Percentiles rank a stretch among this genome's conserved stretches.
These are phyloP conservation scores for Cercophora newfieldiana DNA, from an alignment of 495 filamentous ascomycete genomes.

Conservation along the genomic window DNA sequence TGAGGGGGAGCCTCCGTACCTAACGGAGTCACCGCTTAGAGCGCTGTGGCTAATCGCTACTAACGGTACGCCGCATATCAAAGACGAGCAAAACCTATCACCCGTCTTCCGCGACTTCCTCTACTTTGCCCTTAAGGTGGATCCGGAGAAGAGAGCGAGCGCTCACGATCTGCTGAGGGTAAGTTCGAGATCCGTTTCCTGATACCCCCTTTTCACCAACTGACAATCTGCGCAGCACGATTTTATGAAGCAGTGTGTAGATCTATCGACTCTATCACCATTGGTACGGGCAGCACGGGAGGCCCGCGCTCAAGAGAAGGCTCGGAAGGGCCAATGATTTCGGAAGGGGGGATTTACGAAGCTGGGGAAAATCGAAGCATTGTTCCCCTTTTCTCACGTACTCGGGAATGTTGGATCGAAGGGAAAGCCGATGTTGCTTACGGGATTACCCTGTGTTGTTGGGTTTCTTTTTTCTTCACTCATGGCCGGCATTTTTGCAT, in stretches of 20 bases:
- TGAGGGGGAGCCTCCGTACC: constrained; percentile 94
- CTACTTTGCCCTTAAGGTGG: constrained; percentile 86
- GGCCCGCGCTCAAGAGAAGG: constrained; percentile 82
- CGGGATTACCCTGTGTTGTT: not conserved
- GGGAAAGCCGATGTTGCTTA: not conserved
- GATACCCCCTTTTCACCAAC: not conserved
- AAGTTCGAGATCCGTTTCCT: constrained; percentile 33
- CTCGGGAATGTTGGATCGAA: not conserved
- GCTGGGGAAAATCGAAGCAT: not conserved
- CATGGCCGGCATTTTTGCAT: constrained; percentile 11
- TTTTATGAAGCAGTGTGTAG: constrained; percentile 85
- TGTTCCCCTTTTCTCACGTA: not conserved
- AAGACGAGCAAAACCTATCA: constrained; percentile 83
- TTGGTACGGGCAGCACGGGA: constrained; percentile 83
- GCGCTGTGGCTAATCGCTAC: constrained; percentile 96
- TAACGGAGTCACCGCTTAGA: constrained; percentile 91
- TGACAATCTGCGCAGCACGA: constrained; percentile 63
- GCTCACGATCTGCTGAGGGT: constrained; percentile 91
- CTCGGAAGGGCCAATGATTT: constrained; percentile 49
- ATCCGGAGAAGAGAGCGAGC: constrained; percentile 92
- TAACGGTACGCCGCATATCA: constrained; percentile 92
- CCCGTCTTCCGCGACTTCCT: constrained; percentile 86
- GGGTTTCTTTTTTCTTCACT: not conserved
- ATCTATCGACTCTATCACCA: constrained; percentile 62
- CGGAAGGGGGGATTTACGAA: not conserved